A percentile compares a stretch with the other conserved stretches of the same genome.
Conservation (phyloP, 805 yeast genomes). For the Ogataea philodendri region DNA sequence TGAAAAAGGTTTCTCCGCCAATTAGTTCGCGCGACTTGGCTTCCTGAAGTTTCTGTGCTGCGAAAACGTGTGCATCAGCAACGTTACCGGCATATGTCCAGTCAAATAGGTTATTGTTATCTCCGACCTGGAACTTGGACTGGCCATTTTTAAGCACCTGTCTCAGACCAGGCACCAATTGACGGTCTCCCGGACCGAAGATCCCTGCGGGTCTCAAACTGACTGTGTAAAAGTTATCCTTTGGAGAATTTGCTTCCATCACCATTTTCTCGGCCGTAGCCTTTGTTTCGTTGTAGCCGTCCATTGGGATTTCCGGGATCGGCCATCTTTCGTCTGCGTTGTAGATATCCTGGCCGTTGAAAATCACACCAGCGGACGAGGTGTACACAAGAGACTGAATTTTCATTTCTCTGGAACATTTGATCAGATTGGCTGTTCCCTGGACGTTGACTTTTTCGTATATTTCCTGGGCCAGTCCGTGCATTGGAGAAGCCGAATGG, state of each 20-base stretch:
- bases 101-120: constrained; percentile 89
- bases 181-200: constrained; percentile 98
- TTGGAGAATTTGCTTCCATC: constrained; percentile 63
- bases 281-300: constrained; percentile 93
- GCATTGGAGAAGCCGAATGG: constrained; percentile 96
- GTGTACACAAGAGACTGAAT: constrained; percentile 83
- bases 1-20: constrained; percentile 84
- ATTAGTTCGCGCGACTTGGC: constrained; percentile 43
- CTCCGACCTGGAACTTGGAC: constrained; percentile 90
- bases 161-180: constrained; percentile 88
- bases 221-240: constrained; percentile 62
- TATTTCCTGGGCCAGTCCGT: constrained; percentile 76
- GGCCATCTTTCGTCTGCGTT: constrained; percentile 97
- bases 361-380: constrained; percentile 95
- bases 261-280: constrained; percentile 87
- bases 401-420: constrained; percentile 50
- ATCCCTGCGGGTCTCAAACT: constrained; percentile 97
- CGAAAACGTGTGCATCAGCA: constrained; percentile 93
- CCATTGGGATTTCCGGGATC: constrained; percentile 89
- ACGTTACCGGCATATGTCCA: constrained; percentile 99
- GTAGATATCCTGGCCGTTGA: constrained; percentile 88
- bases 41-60: constrained; percentile 71
- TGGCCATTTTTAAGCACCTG: constrained; percentile 80
- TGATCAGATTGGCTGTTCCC: constrained; percentile 77
- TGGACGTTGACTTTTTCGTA: constrained; percentile 87